phyloP scores from a whole-genome alignment of 2,329 filamentous ascomycete genomes.

The Fusarium redolens region DNA sequence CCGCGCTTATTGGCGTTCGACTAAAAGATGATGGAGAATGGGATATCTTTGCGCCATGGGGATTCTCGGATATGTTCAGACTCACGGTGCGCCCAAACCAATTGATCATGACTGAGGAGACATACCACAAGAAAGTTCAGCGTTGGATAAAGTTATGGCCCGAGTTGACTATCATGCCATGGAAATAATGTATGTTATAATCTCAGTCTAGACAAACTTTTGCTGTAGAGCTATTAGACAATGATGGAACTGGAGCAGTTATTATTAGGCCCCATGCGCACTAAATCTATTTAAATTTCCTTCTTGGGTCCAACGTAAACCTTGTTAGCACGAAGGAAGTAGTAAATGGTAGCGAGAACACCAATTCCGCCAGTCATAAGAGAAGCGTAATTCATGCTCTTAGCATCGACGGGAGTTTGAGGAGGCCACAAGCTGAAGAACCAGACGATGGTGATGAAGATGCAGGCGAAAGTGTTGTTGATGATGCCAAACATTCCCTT shows the following conservation, averaged over 20 bases:
- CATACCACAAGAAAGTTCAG: constrained; percentile 47
- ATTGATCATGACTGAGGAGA: constrained; percentile 40
- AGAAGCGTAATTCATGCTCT: constrained; percentile 59
- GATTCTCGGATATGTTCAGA: constrained; percentile 51
- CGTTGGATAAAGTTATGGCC: constrained; percentile 49
- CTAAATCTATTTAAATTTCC: constrained; percentile 8
- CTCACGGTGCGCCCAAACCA: constrained; percentile 50
- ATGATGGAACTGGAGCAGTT: neutral
- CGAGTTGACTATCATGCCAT: constrained; percentile 43
- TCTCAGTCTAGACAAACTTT: neutral
- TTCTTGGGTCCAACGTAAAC: constrained; percentile 58
- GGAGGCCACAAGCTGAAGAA: constrained; percentile 66
- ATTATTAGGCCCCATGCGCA: too few species aligned
- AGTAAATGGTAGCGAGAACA: constrained; percentile 58
- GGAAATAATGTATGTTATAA: constrained; percentile 19
- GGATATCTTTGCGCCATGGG: constrained; percentile 51
- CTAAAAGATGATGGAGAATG: constrained; percentile 42
- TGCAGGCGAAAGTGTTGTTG: constrained; percentile 65
- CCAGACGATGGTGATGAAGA: constrained; percentile 64
- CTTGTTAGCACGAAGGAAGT: constrained; percentile 53
- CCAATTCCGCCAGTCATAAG: constrained; percentile 56
- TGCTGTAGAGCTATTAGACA: neutral
- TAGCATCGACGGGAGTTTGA: constrained; percentile 32
- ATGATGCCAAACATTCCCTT: constrained; percentile 61
- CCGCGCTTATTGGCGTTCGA: constrained; percentile 49